Evolutionary conservation across 108 stramenopile species (phyloP).

Genomic region (Nannochloropsis salina): DNA sequence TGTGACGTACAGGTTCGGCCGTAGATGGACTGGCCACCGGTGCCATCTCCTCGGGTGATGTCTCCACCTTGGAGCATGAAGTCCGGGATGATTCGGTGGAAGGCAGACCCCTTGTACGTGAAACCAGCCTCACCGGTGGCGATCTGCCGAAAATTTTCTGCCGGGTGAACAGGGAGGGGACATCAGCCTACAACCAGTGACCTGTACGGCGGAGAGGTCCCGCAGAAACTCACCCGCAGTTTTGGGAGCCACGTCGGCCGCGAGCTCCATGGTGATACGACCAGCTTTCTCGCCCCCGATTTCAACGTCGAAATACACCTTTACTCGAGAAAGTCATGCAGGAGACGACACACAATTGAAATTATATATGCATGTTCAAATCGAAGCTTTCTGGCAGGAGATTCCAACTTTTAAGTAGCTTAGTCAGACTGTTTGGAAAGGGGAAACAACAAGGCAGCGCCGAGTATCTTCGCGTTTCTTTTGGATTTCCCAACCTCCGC

Average conservation of each 20-base stretch:
- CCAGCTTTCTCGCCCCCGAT: slow-evolving; percentile 66
- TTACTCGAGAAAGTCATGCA: background rate
- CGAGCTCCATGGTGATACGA: slow-evolving; percentile 80
- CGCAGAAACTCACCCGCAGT: slow-evolving; percentile 68
- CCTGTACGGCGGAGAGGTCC: too few species aligned
- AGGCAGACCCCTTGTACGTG: slow-evolving; percentile 76
- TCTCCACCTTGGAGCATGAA: slow-evolving; percentile 86
- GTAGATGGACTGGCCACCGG: slow-evolving; percentile 72
- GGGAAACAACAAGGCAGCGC: background rate
- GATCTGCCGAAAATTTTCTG: background rate
- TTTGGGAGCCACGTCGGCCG: slow-evolving; percentile 78
- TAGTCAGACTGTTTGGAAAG: background rate
- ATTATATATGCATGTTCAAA: too few species aligned
- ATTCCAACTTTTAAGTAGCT: too few species aligned
- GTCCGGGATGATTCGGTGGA: slow-evolving; percentile 91
- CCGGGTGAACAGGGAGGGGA: background rate
- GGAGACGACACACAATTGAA: too few species aligned
- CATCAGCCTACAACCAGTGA: too few species aligned
- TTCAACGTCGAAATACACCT: slow-evolving; percentile 56
- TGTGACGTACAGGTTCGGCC: slow-evolving; percentile 39
- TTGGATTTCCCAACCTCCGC: background rate
- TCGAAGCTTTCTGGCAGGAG: too few species aligned
- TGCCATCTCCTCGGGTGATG: slow-evolving; percentile 84
- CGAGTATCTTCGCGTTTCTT: background rate
- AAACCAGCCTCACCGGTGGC: slow-evolving; percentile 8